These are phyloP conservation scores for Metarhizium rileyi DNA, from an alignment of 2,329 filamentous ascomycete species.

Conservation along the genomic window DNA sequence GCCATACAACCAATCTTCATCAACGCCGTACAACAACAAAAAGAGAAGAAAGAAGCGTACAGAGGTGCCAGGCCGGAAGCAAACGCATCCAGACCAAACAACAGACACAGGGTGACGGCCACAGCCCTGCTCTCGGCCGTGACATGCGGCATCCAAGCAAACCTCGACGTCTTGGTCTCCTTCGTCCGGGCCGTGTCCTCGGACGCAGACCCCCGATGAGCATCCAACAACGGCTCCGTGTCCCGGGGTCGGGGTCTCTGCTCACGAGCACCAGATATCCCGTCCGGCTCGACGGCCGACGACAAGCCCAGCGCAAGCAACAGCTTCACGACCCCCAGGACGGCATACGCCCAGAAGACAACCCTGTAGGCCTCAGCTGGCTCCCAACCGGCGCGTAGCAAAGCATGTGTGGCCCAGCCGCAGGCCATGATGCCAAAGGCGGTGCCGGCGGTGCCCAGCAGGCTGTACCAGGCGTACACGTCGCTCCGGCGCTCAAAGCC, in stretches of 20 bases:
- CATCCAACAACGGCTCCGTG: constrained; percentile 17
- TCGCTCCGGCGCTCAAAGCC: constrained; percentile 35
- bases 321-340: constrained; percentile 47
- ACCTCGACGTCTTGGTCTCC: background rate
- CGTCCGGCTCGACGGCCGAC: constrained; percentile 31
- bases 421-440: constrained; percentile 49
- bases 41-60: constrained; percentile 29
- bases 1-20: too few relatives aligned
- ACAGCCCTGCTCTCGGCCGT: constrained; percentile 43
- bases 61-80: constrained; percentile 60
- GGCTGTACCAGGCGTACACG: constrained; percentile 53
- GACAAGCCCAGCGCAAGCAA: constrained; percentile 40
- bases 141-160: constrained; percentile 47
- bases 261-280: background rate
- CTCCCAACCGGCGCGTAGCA: constrained; percentile 33
- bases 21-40: background rate
- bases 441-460: constrained; percentile 48
- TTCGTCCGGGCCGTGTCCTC: constrained; percentile 8
- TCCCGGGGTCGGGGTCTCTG: constrained; percentile 6
- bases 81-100: constrained; percentile 61
- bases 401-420: constrained; percentile 47
- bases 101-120: constrained; percentile 51
- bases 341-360: constrained; percentile 49
- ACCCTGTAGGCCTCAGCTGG: constrained; percentile 39
- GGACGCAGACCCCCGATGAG: background rate